Conservation (phyloP, 768 basidiomycete genomes). For the Trametes meyenii region DNA sequence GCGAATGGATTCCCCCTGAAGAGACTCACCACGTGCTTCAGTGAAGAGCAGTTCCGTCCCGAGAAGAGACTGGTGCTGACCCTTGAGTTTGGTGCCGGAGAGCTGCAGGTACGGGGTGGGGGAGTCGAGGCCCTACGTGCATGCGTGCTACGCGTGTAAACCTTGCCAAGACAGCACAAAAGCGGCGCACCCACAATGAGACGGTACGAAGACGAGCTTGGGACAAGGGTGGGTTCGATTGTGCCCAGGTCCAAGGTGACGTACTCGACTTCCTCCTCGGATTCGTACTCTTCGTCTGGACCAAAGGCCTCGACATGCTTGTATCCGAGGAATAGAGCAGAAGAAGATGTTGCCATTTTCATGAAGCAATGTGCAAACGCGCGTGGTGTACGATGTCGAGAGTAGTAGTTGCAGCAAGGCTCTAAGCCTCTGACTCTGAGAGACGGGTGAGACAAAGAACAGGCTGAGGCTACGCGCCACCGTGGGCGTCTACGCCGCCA, state of each 20-base stretch:
- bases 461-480: no score
- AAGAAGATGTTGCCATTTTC: neutral
- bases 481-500: no score
- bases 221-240: constrained; percentile 74
- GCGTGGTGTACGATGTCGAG: neutral
- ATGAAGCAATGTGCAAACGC: neutral
- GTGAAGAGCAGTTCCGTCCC: constrained; percentile 80
- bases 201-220: constrained; percentile 68
- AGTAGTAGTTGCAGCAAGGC: neutral
- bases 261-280: constrained; percentile 62
- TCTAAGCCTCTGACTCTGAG: neutral
- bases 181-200: constrained; percentile 62
- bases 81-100: constrained; percentile 74
- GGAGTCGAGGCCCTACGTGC: constrained; percentile 66
- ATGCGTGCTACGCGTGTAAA: neutral
- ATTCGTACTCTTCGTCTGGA: constrained; percentile 66
- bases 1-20: neutral
- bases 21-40: constrained; percentile 60
- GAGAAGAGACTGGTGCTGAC: constrained; percentile 64
- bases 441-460: neutral
- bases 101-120: constrained; percentile 78
- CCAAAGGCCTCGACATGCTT: constrained; percentile 69
- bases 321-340: constrained; percentile 56
- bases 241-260: constrained; percentile 74
- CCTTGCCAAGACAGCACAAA: neutral